Base-by-base conservation (phyloP, 1,284 basidiomycete species). In the Rhodotorula sp. region DNA sequence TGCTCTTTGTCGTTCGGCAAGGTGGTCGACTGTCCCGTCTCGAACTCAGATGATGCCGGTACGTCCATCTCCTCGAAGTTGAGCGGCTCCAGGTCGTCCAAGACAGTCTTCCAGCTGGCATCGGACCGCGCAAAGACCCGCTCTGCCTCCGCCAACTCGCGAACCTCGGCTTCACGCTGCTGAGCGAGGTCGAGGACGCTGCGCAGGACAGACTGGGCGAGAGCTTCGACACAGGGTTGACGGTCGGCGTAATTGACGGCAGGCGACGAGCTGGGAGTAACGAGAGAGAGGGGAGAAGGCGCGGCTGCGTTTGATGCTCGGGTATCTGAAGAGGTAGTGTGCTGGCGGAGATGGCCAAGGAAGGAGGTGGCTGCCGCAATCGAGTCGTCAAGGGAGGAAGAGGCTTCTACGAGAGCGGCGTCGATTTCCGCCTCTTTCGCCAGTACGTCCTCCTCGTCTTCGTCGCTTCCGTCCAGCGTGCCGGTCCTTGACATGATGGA, bases 71-170 rank as follows among this genome's bases (percentile, higher is more conserved):
- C 52, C 6, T 51, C 47, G 1, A 44, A 20, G 4, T 60, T 30
- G 10, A 71, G 39, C 34, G 52, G 58, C 17, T 69, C 70, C 11
- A 72, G 29, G 13, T 30, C 39, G 4, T 49, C 66, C 36, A 70
- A 44, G 2, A 55, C 62, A 20, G 61, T 48, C 6, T 47, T 48
- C 68, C 71, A 70, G 9, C 62, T 59, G 0, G 27, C 39, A 7
- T 66, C 68, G 2, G 47, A 30, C 4, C 64, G 55, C 17, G 61
- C 54, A 10, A 70, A 34, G 8, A 62, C 32, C 4, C 71, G 61
- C 51, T 73, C 71, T 5, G 67, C 20, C 55, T 64, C 64, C 34
- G 48, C 32, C 15, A 70, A 32, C 30, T 67, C 71, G 11, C 62
- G 63, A 17, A 48, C 29, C 51, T 73, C 64, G 8, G 19, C 2